Percentiles rank a stretch among this genome's conserved stretches.
Conservation (phyloP, 768 basidiomycete genomes). For the Rhodotorula taiwanensis region DNA sequence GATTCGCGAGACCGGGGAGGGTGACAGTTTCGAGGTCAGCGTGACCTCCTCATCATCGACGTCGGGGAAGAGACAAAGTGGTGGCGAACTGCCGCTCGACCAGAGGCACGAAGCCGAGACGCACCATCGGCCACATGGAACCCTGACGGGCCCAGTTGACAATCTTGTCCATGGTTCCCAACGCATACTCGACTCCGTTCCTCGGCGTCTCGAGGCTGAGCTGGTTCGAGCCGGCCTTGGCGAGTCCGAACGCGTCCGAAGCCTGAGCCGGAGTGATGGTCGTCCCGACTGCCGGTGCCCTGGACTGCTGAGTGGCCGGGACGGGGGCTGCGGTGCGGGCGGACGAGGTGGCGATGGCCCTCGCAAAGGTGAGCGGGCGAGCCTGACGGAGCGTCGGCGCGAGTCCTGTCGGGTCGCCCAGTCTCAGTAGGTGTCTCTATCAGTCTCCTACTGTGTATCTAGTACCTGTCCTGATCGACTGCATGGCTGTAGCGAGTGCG, state of each 20-base stretch:
- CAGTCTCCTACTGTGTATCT: rapidly evolving
- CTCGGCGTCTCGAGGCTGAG: slow-evolving; percentile 64
- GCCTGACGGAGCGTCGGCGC: slow-evolving; percentile 24
- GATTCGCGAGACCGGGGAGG: not conserved
- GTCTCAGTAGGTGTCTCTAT: not conserved
- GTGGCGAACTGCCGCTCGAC: no score
- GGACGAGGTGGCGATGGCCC: slow-evolving; percentile 27
- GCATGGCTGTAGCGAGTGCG: slow-evolving; percentile 7
- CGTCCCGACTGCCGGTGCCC: not conserved
- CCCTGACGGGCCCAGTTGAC: slow-evolving; percentile 96
- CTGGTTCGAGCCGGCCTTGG: slow-evolving; percentile 35
- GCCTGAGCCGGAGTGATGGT: slow-evolving; percentile 9
- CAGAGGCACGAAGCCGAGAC: no score
- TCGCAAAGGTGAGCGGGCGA: slow-evolving; percentile 10
- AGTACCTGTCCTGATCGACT: slow-evolving; percentile 27
- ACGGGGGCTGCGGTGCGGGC: slow-evolving; percentile 7
- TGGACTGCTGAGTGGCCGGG: not conserved
- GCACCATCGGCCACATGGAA: slow-evolving; percentile 98
- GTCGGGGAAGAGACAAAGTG: no score
- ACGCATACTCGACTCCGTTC: slow-evolving; percentile 95
- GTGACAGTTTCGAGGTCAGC: not conserved
- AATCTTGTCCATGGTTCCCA: slow-evolving; percentile 91
- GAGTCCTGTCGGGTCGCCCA: slow-evolving; percentile 4
- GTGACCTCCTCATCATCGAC: not conserved
- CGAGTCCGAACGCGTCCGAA: slow-evolving; percentile 27